Base-by-base conservation (phyloP, 2,329 filamentous ascomycete genomes). In the Monosporascus sp. region DNA sequence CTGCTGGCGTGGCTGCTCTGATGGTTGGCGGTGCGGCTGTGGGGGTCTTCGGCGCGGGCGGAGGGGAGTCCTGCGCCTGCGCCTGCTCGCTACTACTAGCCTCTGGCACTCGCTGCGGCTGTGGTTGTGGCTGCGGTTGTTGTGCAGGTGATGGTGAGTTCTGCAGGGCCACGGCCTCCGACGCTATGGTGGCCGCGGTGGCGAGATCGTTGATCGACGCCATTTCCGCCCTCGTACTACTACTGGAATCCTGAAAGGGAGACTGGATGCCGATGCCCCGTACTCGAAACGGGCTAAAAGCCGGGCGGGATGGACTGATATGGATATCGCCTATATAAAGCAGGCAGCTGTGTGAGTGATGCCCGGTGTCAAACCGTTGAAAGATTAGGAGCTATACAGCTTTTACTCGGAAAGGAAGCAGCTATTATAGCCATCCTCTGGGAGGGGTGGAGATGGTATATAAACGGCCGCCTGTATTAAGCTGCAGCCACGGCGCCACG, bases 201-300 rank as follows among this genome's bases (percentile, higher is more conserved):
- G 75, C 76, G 38, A 78, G 70, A 52, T 79, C 75, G 58, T 76
- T 77, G 54, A 78, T 78, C 6, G 76, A 79, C 36, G 74, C 67
- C 74, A 77, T 68, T 34, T 17, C 20, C 38, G 9, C 9, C 27
- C 5, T 9, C 9, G 9, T 31, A 11, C 27, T 11, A 31, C 27
- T 31, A 22, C 9, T 27, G 17, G 20, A 37, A 47, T n/a, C 14
- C 5, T 17, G 9, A 36, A 38, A 25, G n/a, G 3, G 47, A 49
- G 47, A 37, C 27, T 5, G 27, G 27, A 31, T 31, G 27, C 27
- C 27, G 27, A 31, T 31, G 27, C 9, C 9, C 27, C n/a, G 27
- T 31, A 31, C 11, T 31, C 27, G 9, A 31, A 11, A 31, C 9
- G 9, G 9, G 27, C 27, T 31, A 31, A 31, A 31, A 31, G 27